Base-by-base conservation (phyloP, 116 monocot species). In the Iris pallida region DNA sequence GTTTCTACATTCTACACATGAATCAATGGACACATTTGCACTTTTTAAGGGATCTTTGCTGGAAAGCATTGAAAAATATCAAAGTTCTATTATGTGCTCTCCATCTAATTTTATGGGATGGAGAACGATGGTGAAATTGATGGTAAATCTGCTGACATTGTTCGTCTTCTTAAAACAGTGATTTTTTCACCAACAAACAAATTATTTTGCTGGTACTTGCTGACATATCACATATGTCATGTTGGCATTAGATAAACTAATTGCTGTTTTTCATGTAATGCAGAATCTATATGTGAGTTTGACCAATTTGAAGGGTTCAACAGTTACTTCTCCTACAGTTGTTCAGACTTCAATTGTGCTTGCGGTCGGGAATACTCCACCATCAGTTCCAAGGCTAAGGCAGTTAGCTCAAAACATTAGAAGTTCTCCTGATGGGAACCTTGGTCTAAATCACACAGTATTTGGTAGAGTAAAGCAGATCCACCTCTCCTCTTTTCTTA, bases 391-490 rank as follows among this genome's bases (percentile, higher is more conserved):
- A 73, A 85, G 98, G 67, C 57, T 98, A 78, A 90, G 90, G 73
- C 83, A 98, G 74, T 78, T 98, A 70, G 90, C 90, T 66, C 82
- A 88, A 70, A 83, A 75, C 20, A 93, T 98, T 16, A 58, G 71
- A 68, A 83, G 79, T 71, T 90, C 85, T 15, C 80, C 83, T 59
- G 80, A 63, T 47, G 85, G 78, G 68, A 98, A 98, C 47, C 90
- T 98, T 57, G 98, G 93, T 30, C 85, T 98, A 18, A 98, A 98
- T 77, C 87, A 93, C 70, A 93, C 88, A 51, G 72, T 93, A 16
- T 98, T 98, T 82, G 98, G 98, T 63, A 81, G 76, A 79, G 93
- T 98, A 63, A 98, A 93, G 82, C 98, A 98, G 84, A 86, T 93
- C 44, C 82, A 75, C 4, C 90, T 98, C n/a, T 93, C 98, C 20